Evolutionary conservation across 2,329 filamentous ascomycete species (phyloP), one percentile per base, ranked within the genome.

Genomic region (Alternaria novae-zelandiae): DNA sequence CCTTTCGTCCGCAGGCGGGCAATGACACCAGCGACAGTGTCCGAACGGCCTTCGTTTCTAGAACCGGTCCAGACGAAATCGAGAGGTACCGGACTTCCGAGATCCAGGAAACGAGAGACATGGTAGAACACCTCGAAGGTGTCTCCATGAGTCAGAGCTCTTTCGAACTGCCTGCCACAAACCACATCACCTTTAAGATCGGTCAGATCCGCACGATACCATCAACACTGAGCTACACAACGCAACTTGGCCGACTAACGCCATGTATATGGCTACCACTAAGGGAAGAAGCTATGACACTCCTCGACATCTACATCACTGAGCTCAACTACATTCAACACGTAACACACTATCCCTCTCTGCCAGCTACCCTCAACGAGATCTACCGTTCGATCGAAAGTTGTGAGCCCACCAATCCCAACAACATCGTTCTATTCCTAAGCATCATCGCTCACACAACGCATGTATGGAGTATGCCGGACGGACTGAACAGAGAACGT

Each of bases 311-410:
- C 61, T 81, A 78, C 44, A 54, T 79, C 8, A 43, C 56, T 12
- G 69, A 79, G 13, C 64, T 80, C 23, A 77, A 73, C 9, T 76
- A 73, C 51, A 64, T 80, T 26, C 75, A 80, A 32, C 79, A 81
- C 59, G 69, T 82, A 21, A 61, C 78, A 2, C 78, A 80, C 50
- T 54, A 36, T 6, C 79, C 77, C 3, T 75, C 75, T 0, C 57
- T 80, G 7, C 67, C 67, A 15, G 25, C 58, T 7, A 26, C 74
- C 3, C 11, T 46, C 11, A 13, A 56, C 17, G 54, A 56, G 5
- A 43, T 20, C 1, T 56, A 56, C 26, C 25, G 13, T 8, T 5
- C 15, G 3, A n/a, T 56, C 2, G 41, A 26, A 17, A 20, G 41
- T 5, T 3, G 6, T 17, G 41, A 25, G 8, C 43, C 41, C 23